Evolutionary conservation across 1,139 yeast species (phyloP), one percentile per base, ranked within the genome.

Genomic region (Candida albicans): DNA sequence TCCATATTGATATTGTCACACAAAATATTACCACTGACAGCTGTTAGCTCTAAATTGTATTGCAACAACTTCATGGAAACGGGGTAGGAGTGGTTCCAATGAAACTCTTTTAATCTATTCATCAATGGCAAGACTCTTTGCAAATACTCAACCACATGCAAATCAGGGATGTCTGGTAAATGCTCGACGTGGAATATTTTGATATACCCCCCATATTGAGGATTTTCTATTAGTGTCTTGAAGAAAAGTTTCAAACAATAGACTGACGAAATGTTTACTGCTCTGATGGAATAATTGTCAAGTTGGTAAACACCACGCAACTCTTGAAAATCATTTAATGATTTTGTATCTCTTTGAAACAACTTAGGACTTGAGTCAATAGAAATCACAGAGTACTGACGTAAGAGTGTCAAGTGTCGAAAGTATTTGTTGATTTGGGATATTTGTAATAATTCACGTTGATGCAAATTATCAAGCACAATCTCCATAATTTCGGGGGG

Each of bases 101-200:
- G 50, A 36, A 65, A 57, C 22, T 54, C 54, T 6, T 39, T 43
- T 35, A 65, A 49, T 41, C 55, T 57, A 1, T 22, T 34, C 42
- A 65, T 53, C 8, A 48, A 33, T 1, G 64, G 65, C 32, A 64
- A 48, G 6, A 54, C 47, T 2, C 37, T 13, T n/a, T 46, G 35
- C 12, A 65, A 49, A 27, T 50, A 51, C 7, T 49, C 41, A n/a
- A 52, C 36, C 14, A 64, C 43, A 33, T 54, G 56, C 25, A 57
- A 52, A 42, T 62, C 67, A 3, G 67, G 63, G 12, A 65, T 48
- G 52, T 64, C 70, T 10, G 70, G 69, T 24, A 62, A 43, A 13
- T 48, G 47, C 37, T 59, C 54, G 9, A 54, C 45, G 22, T 61
- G 43, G 9, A 48, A 24, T 3, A 47, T 48, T 39, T 52, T 51